Conservation (phyloP, 2,329 filamentous ascomycete genomes). For the Epicoccum nigrum region DNA sequence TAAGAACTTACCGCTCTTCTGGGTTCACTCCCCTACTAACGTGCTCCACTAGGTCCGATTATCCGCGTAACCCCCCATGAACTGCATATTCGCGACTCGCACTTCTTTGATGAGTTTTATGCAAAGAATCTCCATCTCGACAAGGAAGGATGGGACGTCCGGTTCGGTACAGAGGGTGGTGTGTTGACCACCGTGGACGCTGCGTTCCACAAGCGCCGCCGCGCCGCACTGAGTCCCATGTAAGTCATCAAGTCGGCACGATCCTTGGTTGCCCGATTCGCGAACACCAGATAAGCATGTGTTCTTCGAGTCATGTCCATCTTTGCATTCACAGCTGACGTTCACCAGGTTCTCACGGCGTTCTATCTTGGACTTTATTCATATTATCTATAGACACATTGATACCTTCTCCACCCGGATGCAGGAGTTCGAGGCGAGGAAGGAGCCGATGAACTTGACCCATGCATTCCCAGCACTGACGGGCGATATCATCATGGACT, state of each 20-base stretch:
- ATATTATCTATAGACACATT: slow-evolving; percentile 45
- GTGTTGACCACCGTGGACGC: slow-evolving; percentile 39
- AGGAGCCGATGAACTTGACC: slow-evolving; percentile 39
- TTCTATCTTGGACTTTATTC: slow-evolving; percentile 43
- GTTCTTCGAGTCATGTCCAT: neutral
- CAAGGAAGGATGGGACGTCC: slow-evolving; percentile 45
- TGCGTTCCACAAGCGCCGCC: slow-evolving; percentile 38
- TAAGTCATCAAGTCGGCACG: slow-evolving; percentile 19
- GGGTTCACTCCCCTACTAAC: neutral
- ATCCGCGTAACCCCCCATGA: slow-evolving; percentile 53
- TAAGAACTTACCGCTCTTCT: slow-evolving; percentile 7
- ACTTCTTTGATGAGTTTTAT: slow-evolving; percentile 47
- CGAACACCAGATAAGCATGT: neutral
- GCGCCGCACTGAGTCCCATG: slow-evolving; percentile 42
- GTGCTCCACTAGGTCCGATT: slow-evolving; percentile 43
- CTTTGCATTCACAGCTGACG: neutral
- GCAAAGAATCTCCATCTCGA: slow-evolving; percentile 38
- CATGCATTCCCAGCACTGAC: slow-evolving; percentile 50
- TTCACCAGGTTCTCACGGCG: slow-evolving; percentile 42
- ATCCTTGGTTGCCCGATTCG: neutral
- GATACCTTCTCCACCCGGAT: slow-evolving; percentile 39
- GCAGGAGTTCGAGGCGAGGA: slow-evolving; percentile 38
- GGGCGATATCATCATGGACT: slow-evolving; percentile 56
- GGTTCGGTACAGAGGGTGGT: slow-evolving; percentile 37
- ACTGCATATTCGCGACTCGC: slow-evolving; percentile 51